Evolutionary conservation across 129 eudicot species (phyloP).

Genomic region (Lactuca sativa): DNA sequence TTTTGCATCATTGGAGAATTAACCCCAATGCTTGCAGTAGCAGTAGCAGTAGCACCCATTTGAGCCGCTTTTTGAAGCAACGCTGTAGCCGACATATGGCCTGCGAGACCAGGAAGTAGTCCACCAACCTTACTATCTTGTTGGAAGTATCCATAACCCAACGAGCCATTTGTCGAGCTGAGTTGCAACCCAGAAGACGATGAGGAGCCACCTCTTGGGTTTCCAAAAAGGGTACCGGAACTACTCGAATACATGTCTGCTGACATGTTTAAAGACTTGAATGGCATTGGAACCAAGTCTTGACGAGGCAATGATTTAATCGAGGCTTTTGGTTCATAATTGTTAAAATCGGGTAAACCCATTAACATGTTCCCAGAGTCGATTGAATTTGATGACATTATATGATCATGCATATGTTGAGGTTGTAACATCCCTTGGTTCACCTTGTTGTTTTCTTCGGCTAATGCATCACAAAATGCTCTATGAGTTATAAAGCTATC

Average conservation of each 20-base stretch:
- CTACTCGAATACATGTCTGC: slow-evolving; percentile 60
- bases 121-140: slow-evolving; percentile 49
- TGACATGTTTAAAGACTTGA: slow-evolving; percentile 68
- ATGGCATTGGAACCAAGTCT: slow-evolving; percentile 51
- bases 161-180: slow-evolving; percentile 52
- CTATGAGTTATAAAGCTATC: slow-evolving; percentile 87
- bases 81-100: slow-evolving; percentile 82
- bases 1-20: slow-evolving; percentile 86
- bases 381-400: slow-evolving; percentile 31
- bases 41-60: slow-evolving; percentile 50
- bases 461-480: slow-evolving; percentile 79
- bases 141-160: slow-evolving; percentile 33
- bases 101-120: slow-evolving; percentile 36
- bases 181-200: slow-evolving; percentile 78
- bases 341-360: slow-evolving; percentile 60
- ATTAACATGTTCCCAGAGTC: slow-evolving; percentile 31
- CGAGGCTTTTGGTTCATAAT: slow-evolving; percentile 39
- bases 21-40: slow-evolving; percentile 53
- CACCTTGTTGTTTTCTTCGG: slow-evolving; percentile 75
- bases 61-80: slow-evolving; percentile 78
- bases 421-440: slow-evolving; percentile 47
- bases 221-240: slow-evolving; percentile 55
- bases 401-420: slow-evolving; percentile 49
- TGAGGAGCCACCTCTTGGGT: slow-evolving; percentile 48
- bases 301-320: slow-evolving; percentile 41